Evolutionary conservation across 768 basidiomycete species (phyloP), one percentile per base, ranked within the genome.

Genomic region (Suillus weaverae): DNA sequence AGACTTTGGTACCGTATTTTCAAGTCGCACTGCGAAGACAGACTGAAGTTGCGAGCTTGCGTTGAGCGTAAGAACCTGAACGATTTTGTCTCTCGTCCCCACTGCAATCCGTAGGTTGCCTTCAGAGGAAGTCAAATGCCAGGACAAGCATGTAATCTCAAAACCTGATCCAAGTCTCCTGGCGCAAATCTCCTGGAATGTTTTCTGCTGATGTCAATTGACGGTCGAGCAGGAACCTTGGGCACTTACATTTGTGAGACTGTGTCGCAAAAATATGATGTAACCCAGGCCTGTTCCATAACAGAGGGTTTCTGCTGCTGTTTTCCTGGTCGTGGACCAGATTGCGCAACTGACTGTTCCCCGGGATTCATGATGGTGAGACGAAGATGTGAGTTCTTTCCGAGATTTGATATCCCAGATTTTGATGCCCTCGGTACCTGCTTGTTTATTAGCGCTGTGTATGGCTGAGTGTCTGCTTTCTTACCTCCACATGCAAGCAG

Each of bases 101-200:
- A 67, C 33, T 1, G 36, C 66, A 51, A 67, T 10, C 7, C 39
- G n/a, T 20, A 61, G 32, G 14, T 51, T 36, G 18, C 39, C 43
- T n/a, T 62, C 46, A 9, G 61, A 62, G 46, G 46, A 64, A 36
- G 44, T 14, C 2, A 38, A 26, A 57, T 66, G 63, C 22, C 35
- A 59, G 5, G 65, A 7, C 20, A 68, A 3, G 13, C 62, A 68
- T 20, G 65, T 66, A 26, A 68, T 64, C 48, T 68, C 60, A 30
- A 66, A 61, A 4, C 67, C 62, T 0, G 32, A 51, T 4, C 67
- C 63, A 7, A 69, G 66, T 10, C 63, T 41, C 35, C 26, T 39
- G 20, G 33, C 26, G 11, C 68, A 69, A 8, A 67, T 64, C 39
- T 69, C 57, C 39, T 69, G 68, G 53, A 43, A 69, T 4, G 50